phyloP scores from a whole-genome alignment of 352 stramenopile genomes.

The Globisporangium cederbergense region DNA sequence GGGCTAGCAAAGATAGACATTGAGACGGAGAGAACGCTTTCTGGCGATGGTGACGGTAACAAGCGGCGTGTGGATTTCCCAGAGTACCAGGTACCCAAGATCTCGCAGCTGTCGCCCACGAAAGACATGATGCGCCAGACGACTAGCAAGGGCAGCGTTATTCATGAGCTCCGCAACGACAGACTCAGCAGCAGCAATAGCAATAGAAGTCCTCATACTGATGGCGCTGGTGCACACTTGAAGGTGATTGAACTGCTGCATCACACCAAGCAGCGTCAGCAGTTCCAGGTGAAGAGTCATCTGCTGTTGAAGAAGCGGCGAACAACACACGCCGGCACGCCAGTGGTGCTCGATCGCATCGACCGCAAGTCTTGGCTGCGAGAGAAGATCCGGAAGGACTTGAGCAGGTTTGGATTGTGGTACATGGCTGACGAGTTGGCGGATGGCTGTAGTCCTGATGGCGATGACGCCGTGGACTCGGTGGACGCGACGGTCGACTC shows the following conservation, averaged over 20 bases:
- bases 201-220: not conserved
- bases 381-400: constrained; percentile 56
- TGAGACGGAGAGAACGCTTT: not conserved
- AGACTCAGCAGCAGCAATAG: constrained; percentile 2
- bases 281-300: constrained; percentile 20
- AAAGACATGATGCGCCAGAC: constrained; percentile 8
- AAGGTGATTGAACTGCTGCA: not conserved
- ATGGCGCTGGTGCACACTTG: not conserved
- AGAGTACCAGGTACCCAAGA: constrained; percentile 31
- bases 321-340: constrained; percentile 26
- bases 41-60: not conserved
- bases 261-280: constrained; percentile 11
- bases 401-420: constrained; percentile 58
- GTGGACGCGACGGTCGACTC: constrained; percentile 50
- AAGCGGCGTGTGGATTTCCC: not conserved
- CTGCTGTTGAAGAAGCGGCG: constrained; percentile 19
- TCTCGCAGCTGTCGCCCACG: constrained; percentile 38
- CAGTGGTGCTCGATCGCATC: constrained; percentile 29
- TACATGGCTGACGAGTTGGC: constrained; percentile 19
- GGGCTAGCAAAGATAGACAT: constrained; percentile 6
- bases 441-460: not conserved
- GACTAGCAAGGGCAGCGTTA: constrained; percentile 13
- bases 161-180: not conserved
- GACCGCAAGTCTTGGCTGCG: constrained; percentile 31
- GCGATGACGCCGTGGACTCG: constrained; percentile 28